Evolutionary conservation across 371 early-diverging fungal genomes (phyloP).

Genomic region (Phascolomyces articulosus): DNA sequence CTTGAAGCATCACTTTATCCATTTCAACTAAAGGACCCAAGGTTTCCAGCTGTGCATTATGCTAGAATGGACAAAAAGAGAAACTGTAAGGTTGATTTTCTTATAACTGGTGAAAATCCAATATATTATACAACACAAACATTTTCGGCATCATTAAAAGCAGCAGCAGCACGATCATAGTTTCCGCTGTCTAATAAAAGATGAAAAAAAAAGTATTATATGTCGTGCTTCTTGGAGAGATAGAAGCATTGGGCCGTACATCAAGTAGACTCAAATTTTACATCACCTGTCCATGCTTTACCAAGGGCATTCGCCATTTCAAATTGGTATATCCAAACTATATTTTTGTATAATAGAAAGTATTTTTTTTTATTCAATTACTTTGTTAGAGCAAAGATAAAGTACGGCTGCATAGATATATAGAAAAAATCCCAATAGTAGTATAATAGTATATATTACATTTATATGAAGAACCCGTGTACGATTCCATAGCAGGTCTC

Average conservation of each 20-base stretch:
- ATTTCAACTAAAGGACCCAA: neutral
- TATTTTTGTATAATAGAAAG: no score
- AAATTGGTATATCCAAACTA: neutral
- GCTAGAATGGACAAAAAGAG: no score
- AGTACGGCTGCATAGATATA: no score
- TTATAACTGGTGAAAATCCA: no score
- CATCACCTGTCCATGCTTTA: slow-evolving; percentile 10
- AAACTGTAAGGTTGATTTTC: no score
- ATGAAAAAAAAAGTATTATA: neutral
- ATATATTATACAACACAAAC: no score
- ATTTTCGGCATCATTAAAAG: neutral
- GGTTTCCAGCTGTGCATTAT: neutral
- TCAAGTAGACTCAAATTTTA: no score
- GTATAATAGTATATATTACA: neutral
- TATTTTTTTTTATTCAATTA: no score
- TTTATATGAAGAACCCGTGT: neutral
- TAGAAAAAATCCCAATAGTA: no score
- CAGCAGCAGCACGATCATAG: neutral
- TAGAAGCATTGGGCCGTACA: no score
- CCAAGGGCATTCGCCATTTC: slow-evolving; percentile 5
- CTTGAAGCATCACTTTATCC: neutral
- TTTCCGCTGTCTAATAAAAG: neutral
- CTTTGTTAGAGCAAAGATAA: no score
- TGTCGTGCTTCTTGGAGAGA: neutral
- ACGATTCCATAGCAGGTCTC: neutral